Evolutionary conservation across 1,139 yeast genomes (phyloP).

Genomic region (Pichia sp.): DNA sequence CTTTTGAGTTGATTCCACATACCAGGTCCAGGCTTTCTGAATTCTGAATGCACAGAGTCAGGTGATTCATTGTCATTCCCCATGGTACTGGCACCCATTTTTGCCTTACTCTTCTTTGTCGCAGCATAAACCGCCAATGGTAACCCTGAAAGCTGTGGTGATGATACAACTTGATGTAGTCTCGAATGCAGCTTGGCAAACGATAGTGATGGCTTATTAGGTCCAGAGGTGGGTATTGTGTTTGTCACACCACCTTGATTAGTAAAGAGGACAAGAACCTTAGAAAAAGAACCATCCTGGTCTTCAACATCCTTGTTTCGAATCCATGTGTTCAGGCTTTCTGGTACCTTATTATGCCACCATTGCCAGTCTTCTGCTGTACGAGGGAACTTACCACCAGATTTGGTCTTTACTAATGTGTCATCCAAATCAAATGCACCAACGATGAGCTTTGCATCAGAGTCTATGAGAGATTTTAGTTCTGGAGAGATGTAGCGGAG

Average conservation of each 20-base stretch:
- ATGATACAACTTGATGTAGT: constrained; percentile 11
- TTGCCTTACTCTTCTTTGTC: constrained; percentile 39
- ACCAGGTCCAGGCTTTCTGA: constrained; percentile 74
- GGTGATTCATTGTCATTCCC: too few species aligned
- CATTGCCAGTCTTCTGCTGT: constrained; percentile 66
- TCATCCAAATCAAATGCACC: constrained; percentile 77
- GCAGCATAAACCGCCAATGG: constrained; percentile 56
- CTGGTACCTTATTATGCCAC: constrained; percentile 26
- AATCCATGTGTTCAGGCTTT: not conserved
- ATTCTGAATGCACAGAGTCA: constrained; percentile 32
- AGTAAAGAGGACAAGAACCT: constrained; percentile 55
- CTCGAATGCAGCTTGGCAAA: constrained; percentile 21
- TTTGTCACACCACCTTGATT: constrained; percentile 72
- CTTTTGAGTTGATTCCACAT: constrained; percentile 29
- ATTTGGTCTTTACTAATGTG: constrained; percentile 56
- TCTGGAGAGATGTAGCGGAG: constrained; percentile 5
- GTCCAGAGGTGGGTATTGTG: constrained; percentile 12
- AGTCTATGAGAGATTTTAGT: not conserved
- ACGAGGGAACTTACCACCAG: constrained; percentile 50
- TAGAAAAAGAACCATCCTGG: constrained; percentile 12
- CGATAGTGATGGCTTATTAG: constrained; percentile 22
- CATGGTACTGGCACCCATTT: too few species aligned
- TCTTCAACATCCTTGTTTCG: not conserved
- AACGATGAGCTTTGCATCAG: constrained; percentile 20
- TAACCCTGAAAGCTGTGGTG: constrained; percentile 16